Percentiles rank a stretch among this genome's conserved stretches.
phyloP scores from a whole-genome alignment of 2,329 filamentous ascomycete species.

The Epichloe aotearoae region DNA sequence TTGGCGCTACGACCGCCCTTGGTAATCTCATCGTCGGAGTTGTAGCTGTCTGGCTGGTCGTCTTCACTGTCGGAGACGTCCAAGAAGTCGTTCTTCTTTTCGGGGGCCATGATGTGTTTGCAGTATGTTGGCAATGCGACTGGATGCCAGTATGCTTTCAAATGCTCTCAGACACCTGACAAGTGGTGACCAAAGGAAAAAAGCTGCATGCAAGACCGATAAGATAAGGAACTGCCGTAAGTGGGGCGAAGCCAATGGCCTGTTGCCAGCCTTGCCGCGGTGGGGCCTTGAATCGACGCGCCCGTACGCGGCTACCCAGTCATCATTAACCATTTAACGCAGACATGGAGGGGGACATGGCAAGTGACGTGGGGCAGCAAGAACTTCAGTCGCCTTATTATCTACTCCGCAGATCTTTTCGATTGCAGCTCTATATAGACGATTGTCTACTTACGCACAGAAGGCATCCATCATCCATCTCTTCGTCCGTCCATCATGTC shows the following conservation, averaged over 20 bases:
- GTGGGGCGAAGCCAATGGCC: not conserved
- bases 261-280: slow-evolving; percentile 1
- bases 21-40: slow-evolving; percentile 56
- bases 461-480: not conserved
- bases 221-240: not conserved
- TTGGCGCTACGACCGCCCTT: slow-evolving; percentile 52
- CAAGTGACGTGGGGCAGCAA: slow-evolving; percentile 1
- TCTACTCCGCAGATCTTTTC: not conserved
- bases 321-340: too few species aligned
- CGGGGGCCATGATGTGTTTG: slow-evolving; percentile 40
- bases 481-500: slow-evolving; percentile 35
- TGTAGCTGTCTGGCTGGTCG: slow-evolving; percentile 44
- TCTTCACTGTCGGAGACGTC: slow-evolving; percentile 46
- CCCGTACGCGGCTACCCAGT: slow-evolving; percentile 3
- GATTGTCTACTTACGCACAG: too few species aligned
- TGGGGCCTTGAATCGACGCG: slow-evolving; percentile 1
- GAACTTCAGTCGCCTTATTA: not conserved
- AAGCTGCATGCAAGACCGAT: slow-evolving; percentile 2
- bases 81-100: slow-evolving; percentile 62
- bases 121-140: not conserved
- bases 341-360: not conserved
- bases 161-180: not conserved
- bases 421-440: not conserved
- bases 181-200: not conserved
- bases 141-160: not conserved